phyloP scores from a whole-genome alignment of 164 flowering plant genomes.

The Tinospora cordifolia region DNA sequence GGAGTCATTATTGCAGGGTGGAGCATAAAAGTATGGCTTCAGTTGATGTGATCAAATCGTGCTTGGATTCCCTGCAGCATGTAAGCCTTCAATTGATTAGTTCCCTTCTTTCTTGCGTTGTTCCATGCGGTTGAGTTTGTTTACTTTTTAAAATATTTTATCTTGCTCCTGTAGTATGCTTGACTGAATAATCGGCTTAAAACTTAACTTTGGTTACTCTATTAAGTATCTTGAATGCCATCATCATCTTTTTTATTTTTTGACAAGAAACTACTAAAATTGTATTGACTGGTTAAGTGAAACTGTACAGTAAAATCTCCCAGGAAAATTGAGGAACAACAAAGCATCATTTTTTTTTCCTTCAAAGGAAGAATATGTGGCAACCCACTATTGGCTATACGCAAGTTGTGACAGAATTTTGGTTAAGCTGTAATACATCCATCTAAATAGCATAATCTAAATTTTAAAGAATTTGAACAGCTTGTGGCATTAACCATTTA shows the following conservation, averaged over 20 bases:
- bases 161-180: neutral
- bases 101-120: neutral
- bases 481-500: neutral
- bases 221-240: neutral
- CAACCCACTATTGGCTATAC: neutral
- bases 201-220: neutral
- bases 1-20: neutral
- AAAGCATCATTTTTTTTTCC: neutral
- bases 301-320: too few species aligned
- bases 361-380: neutral
- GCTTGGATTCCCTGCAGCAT: conserved; percentile 28
- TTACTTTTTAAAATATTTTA: neutral
- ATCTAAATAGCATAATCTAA: neutral
- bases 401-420: neutral
- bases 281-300: too few species aligned
- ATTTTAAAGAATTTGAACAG: neutral
- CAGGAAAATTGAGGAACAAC: too few species aligned
- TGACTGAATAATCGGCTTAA: neutral
- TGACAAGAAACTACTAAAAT: too few species aligned
- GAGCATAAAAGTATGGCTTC: conserved; percentile 13
- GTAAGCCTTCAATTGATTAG: conserved; percentile 16
- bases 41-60: conserved; percentile 21
- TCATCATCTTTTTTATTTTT: too few species aligned
- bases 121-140: neutral
- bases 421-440: neutral